These are phyloP conservation scores for Metarhizium brunneum DNA, from an alignment of 2,329 filamentous ascomycete species.

Conservation along the genomic window DNA sequence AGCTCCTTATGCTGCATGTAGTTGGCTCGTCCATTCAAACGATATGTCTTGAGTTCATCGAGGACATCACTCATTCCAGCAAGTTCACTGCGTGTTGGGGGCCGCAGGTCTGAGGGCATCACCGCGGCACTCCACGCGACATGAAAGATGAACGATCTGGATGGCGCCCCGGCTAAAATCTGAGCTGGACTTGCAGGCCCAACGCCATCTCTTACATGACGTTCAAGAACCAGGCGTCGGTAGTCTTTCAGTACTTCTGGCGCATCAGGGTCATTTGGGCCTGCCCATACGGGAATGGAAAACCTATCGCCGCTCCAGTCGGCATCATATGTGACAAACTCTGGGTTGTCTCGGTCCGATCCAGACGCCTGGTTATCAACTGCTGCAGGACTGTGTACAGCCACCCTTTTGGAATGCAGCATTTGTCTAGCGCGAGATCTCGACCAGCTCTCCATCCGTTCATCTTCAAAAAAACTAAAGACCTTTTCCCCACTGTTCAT, in stretches of 20 bases:
- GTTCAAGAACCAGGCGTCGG: constrained; percentile 31
- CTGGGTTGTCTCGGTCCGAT: constrained; percentile 10
- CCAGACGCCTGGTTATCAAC: not conserved
- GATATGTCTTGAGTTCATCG: constrained; percentile 29
- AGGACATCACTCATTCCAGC: constrained; percentile 34
- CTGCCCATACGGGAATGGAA: constrained; percentile 36
- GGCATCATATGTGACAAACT: constrained; percentile 15
- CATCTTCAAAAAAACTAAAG: constrained; percentile 38
- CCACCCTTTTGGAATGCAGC: constrained; percentile 6
- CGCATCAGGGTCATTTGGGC: constrained; percentile 21
- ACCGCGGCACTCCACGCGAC: constrained; percentile 44
- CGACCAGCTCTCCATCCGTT: constrained; percentile 9
- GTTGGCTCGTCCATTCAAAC: constrained; percentile 21
- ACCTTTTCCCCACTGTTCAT: constrained; percentile 26
- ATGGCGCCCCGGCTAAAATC: constrained; percentile 38
- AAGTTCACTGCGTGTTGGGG: constrained; percentile 21
- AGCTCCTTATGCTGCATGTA: constrained; percentile 13
- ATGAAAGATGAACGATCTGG: constrained; percentile 34
- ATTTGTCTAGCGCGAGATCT: constrained; percentile 1
- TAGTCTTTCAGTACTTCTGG: constrained; percentile 37
- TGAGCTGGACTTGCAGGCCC: constrained; percentile 41
- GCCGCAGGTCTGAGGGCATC: constrained; percentile 20
- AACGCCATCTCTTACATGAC: constrained; percentile 25
- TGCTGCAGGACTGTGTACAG: not conserved
- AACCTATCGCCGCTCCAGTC: constrained; percentile 18